Evolutionary conservation across 2,329 filamentous ascomycete species (phyloP).

Genomic region (Triangularia setosa): DNA sequence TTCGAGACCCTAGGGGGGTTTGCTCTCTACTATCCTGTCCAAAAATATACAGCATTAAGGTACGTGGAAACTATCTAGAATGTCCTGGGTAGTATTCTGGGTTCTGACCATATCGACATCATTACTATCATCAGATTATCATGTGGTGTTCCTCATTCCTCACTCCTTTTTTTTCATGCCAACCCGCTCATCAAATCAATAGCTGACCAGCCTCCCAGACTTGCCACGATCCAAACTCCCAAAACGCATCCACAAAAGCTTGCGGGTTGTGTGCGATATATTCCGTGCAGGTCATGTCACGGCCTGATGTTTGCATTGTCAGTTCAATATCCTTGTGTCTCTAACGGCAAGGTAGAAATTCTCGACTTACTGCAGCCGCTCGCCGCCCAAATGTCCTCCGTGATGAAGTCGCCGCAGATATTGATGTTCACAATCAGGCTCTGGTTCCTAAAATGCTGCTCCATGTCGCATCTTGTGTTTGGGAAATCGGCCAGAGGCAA

Average conservation of each 20-base stretch:
- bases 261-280: slow-evolving; percentile 55
- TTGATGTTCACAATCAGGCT: slow-evolving; percentile 65
- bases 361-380: slow-evolving; percentile 40
- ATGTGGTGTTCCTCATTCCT: neutral
- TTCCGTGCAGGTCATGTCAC: slow-evolving; percentile 50
- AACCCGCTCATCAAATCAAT: neutral
- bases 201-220: slow-evolving; percentile 31
- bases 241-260: slow-evolving; percentile 58
- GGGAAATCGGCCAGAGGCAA: slow-evolving; percentile 62
- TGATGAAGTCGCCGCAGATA: slow-evolving; percentile 54
- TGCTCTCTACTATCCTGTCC: neutral
- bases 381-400: slow-evolving; percentile 42
- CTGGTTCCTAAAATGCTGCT: slow-evolving; percentile 58
- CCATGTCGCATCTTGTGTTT: slow-evolving; percentile 56
- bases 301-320: slow-evolving; percentile 33
- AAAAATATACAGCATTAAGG: neutral
- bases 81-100: neutral
- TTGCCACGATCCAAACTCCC: slow-evolving; percentile 60
- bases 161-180: neutral
- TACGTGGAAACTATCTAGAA: neutral
- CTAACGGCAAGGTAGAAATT: neutral
- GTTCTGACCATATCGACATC: neutral
- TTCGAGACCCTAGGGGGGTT: too few relatives aligned
- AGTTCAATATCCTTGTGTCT: neutral
- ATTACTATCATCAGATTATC: neutral